phyloP scores from a whole-genome alignment of 148 eudicot species.

The Vaccinium myrtillus region DNA sequence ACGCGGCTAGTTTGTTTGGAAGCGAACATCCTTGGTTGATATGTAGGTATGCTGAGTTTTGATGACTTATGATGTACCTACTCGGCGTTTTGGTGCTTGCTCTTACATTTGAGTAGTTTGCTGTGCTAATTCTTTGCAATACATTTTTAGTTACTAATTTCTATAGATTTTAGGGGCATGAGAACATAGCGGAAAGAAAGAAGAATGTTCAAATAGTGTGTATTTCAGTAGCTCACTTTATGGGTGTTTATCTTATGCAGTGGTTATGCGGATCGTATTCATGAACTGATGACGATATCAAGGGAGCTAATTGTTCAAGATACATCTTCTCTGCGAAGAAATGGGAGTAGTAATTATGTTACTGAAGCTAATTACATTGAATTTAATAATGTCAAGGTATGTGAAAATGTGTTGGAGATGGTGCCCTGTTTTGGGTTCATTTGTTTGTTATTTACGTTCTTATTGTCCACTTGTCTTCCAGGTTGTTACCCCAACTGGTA shows the following conservation, averaged over 20 bases:
- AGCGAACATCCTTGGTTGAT: neutral
- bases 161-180: neutral
- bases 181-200: neutral
- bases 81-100: neutral
- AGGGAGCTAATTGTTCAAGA: slow-evolving; percentile 71
- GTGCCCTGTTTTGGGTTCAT: neutral
- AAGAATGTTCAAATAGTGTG: neutral
- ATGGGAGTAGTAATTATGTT: slow-evolving; percentile 74
- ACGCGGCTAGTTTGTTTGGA: neutral
- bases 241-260: slow-evolving; percentile 39
- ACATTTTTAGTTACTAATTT: neutral
- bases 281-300: slow-evolving; percentile 81
- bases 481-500: slow-evolving; percentile 70
- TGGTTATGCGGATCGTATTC: slow-evolving; percentile 98
- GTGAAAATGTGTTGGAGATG: slow-evolving; percentile 6
- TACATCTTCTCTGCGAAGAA: slow-evolving; percentile 53
- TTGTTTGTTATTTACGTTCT: neutral
- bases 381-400: slow-evolving; percentile 87
- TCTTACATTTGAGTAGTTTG: slow-evolving; percentile 6
- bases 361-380: slow-evolving; percentile 91
- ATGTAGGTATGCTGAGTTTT: neutral
- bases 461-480: neutral
- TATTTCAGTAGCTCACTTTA: neutral
- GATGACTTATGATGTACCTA: neutral
- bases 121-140: neutral